These are phyloP conservation scores for Nitzschia putrida DNA, from an alignment of 108 stramenopile species.

Conservation along the genomic window DNA sequence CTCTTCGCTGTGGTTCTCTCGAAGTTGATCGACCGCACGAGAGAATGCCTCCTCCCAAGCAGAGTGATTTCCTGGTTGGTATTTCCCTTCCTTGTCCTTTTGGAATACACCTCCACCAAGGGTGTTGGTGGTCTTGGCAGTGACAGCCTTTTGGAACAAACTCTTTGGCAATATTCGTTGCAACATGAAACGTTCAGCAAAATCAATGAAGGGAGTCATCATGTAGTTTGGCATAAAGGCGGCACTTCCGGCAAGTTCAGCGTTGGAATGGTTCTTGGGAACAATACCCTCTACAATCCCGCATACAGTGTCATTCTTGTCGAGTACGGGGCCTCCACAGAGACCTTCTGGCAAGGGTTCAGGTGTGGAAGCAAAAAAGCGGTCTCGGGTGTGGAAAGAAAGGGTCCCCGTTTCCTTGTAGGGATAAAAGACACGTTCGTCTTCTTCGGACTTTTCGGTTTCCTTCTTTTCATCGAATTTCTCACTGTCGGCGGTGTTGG, in stretches of 20 bases:
- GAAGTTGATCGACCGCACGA: slow-evolving; percentile 55
- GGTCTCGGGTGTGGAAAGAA: slow-evolving; percentile 66
- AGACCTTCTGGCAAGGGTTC: slow-evolving; percentile 79
- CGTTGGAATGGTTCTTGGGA: slow-evolving; percentile 59
- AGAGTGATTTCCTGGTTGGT: slow-evolving; percentile 30
- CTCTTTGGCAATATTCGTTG: slow-evolving; percentile 65
- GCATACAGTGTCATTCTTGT: slow-evolving; percentile 49
- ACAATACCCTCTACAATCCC: slow-evolving; percentile 88
- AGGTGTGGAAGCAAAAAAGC: slow-evolving; percentile 73
- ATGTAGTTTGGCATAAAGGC: slow-evolving; percentile 73
- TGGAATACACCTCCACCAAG: slow-evolving; percentile 46
- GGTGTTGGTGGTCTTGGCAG: slow-evolving; percentile 48
- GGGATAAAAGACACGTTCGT: slow-evolving; percentile 65
- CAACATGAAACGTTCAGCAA: slow-evolving; percentile 73
- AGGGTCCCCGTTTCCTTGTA: slow-evolving; percentile 61
- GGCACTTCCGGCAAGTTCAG: slow-evolving; percentile 72
- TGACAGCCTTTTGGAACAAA: slow-evolving; percentile 70
- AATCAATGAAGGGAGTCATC: slow-evolving; percentile 69
- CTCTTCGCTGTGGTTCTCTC: slow-evolving; percentile 59
- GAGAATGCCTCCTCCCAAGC: slow-evolving; percentile 63
- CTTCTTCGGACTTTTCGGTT: slow-evolving; percentile 29
- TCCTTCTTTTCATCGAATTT: slow-evolving; percentile 14
- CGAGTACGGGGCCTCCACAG: slow-evolving; percentile 78
- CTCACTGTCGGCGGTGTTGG: slow-evolving; percentile 37
- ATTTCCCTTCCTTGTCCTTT: slow-evolving; percentile 40